Evolutionary conservation across 495 filamentous ascomycete genomes (phyloP), one percentile per base, ranked within the genome.

Genomic region (Neurospora sp.): DNA sequence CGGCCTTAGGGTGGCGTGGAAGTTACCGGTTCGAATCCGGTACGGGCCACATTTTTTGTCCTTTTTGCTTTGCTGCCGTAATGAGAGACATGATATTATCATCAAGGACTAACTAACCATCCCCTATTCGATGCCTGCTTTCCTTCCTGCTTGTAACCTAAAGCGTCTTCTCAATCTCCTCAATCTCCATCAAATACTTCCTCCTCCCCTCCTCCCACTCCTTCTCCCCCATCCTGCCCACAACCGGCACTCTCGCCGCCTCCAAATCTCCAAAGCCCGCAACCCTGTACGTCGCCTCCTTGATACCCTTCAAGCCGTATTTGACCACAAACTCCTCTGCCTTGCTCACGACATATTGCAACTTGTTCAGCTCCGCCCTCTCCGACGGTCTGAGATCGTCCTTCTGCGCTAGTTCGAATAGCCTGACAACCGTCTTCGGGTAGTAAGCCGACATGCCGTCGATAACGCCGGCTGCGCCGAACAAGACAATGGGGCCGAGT

Each of bases 371-470:
- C 78, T 89, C 84, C 5, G 79, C 79, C 35, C 75, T 73, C 12
- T 77, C 75, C 3, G 74, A 77, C 0, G 75, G 76, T 1, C 76
- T 73, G 16, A 76, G 70, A 6, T 74, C 72, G 0, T 75, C 83
- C 72, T 82, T 81, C 8, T 79, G 78, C 16, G 83, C 81, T 4
- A 91, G 76, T 2, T 83, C 76, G 76, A 86, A 89, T 2, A 92
- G 77, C 27, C 82, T 77, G 14, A 90, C 87, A 0, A 91, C 86
- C 0, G 83, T 86, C 73, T 87, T 87, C 5, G 90, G 90, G 79
- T 87, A 91, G 80, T 90, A 86, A 0, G 85, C 88, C 0, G 89
- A 87, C 41, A 90, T 81, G 7, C 90, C 90, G 73, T 91, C 90
- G 71, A 92, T 91, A 2, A 89, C 87, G 16, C 90, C 90, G 2